Conservation (phyloP, 148 eudicot genomes). For the Rhododendron kiyosumense region DNA sequence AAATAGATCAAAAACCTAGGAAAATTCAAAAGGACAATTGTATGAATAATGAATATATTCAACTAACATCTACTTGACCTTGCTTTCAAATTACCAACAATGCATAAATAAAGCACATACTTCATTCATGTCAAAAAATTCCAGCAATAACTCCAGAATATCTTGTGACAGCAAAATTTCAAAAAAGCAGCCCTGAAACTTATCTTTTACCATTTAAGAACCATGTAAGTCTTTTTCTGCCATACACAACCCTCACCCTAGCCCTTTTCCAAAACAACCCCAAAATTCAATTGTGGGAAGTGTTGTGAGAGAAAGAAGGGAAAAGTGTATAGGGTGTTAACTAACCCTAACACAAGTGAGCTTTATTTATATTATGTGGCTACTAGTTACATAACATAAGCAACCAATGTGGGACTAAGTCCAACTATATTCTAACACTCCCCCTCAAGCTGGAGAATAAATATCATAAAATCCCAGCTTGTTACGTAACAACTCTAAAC, state of each 20-base stretch:
- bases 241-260: background rate
- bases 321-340: too few relatives aligned
- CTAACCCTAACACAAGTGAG: too few relatives aligned
- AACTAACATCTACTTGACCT: background rate
- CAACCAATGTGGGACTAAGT: too few relatives aligned
- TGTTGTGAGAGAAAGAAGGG: too few relatives aligned
- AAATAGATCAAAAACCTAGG: conserved; percentile 51
- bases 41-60: background rate
- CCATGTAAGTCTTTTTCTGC: background rate
- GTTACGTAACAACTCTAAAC: too few relatives aligned
- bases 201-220: background rate
- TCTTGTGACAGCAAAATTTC: background rate
- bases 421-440: too few relatives aligned
- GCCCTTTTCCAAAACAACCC: background rate
- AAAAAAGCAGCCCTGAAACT: background rate
- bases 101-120: background rate
- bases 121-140: background rate
- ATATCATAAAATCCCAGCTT: too few relatives aligned
- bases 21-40: background rate
- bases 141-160: background rate
- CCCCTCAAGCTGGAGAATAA: too few relatives aligned
- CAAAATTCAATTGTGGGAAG: background rate
- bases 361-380: too few relatives aligned
- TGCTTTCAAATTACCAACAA: background rate
- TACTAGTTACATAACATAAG: too few relatives aligned